Conservation (phyloP, 2,329 filamentous ascomycete species). For the Colletotrichum sp. region DNA sequence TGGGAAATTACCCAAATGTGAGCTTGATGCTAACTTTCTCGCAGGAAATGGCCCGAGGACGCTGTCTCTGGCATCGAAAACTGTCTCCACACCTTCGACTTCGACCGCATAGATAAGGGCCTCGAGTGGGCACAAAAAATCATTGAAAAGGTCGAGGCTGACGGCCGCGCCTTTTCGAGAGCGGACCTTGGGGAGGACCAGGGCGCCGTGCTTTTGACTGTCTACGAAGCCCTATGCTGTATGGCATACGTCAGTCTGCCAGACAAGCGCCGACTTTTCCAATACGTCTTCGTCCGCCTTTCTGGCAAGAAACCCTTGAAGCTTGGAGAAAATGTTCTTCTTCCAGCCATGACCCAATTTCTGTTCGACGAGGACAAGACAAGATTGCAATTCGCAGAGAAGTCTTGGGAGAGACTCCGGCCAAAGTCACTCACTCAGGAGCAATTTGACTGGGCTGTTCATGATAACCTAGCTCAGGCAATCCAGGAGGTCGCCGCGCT, state of each 20-base stretch:
- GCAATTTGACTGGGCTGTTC: constrained; percentile 89
- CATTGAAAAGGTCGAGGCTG: constrained; percentile 56
- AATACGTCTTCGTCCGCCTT: constrained; percentile 81
- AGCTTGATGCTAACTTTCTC: constrained; percentile 22
- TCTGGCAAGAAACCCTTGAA: constrained; percentile 81
- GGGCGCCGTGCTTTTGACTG: constrained; percentile 71
- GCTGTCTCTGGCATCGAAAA: constrained; percentile 56
- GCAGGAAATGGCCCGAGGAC: constrained; percentile 53
- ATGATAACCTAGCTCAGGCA: constrained; percentile 71
- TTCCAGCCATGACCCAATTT: constrained; percentile 85
- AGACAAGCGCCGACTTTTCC: constrained; percentile 66
- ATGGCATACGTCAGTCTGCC: constrained; percentile 72
- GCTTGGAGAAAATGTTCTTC: constrained; percentile 71
- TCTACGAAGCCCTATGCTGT: constrained; percentile 90
- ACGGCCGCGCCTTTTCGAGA: constrained; percentile 51
- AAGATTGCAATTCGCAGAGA: constrained; percentile 70
- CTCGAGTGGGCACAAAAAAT: constrained; percentile 60
- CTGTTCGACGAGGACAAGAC: constrained; percentile 75
- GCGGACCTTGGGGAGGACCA: constrained; percentile 51
- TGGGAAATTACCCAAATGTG: not conserved
- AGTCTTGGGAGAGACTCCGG: constrained; percentile 70
- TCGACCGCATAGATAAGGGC: constrained; percentile 64
- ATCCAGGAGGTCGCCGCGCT: constrained; percentile 64
- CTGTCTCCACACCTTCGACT: constrained; percentile 64
- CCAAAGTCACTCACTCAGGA: constrained; percentile 65